Base-by-base conservation (phyloP, 2,329 filamentous ascomycete species). In the Didymella keratinophila region DNA sequence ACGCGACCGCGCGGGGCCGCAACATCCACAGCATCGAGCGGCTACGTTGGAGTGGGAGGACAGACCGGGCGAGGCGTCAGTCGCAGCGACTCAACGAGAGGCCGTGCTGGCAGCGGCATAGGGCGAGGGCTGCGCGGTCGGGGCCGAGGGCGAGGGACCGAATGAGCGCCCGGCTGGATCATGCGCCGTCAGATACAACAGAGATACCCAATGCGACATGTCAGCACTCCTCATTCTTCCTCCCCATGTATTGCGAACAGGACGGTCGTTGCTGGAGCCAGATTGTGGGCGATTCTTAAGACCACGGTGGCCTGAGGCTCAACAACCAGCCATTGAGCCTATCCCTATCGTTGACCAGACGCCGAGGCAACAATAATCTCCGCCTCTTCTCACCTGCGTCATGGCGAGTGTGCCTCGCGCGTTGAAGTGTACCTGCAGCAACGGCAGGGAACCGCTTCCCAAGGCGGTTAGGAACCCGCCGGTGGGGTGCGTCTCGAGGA, bases 51-150 rank as follows among this genome's bases (percentile, higher is more conserved):
- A 49, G 78, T 78, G 58, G 80, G 80, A 10, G 77, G 80, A 4
- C 76, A 82, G 60, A 66, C 72, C 25, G 87, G 74, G 65, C 79
- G 81, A 67, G 86, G 81, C 21, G 50, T 73, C 72, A 80, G 76
- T 58, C 81, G 76, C 67, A 81, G 66, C 76, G 79, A 75, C 74
- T 81, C 72, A 65, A 77, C 62, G 53, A 73, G 68, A 63, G 78
- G 66, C 70, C 81, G 79, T 64, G 76, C 73, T 12, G 74, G 76
- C 10, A 80, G 77, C 58, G 57, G 57, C 34, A 80, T 80, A 58
- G 79, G 79, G n/a, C 74, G 79, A 49, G 78, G 78, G 2, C 61
- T 76, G 39, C 71, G 76, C 58, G 71, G 71, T 2, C 60, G 73
- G 21, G 73, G 71, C 41, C 63, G 72, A 57, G 72, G 72, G 9